Base-by-base conservation (phyloP, 1,139 yeast species). In the Lodderomyces elongisporus region DNA sequence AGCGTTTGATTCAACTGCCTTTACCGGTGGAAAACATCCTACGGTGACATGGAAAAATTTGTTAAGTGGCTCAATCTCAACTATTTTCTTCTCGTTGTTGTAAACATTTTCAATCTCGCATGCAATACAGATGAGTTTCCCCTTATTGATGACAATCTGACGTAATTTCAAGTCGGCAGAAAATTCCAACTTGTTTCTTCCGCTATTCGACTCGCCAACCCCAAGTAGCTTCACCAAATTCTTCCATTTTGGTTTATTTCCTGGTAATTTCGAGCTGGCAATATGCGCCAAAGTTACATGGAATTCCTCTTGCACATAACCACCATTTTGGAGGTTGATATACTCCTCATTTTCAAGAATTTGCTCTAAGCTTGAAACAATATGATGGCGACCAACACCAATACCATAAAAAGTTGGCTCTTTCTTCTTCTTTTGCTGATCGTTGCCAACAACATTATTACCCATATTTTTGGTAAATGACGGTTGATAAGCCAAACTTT, bases 231-330 rank as follows among this genome's bases (percentile, higher is more conserved):
- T 36, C 14, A 40, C 36, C 14, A 56, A 37, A 5, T 40, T 32
- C 22, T 50, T 49, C 62, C 67, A 62, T 23, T 48, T 49, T 32
- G 33, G 33, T 23, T 39, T 38, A n/a, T 45, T 47, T 31, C 53
- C 51, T 27, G 51, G 52, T 20, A 45, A 42, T 3, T 33, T 49
- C 25, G 54, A 59, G 7, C 60, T 53, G 12, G 52, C 48, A 0
- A 52, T 43, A 51, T 91, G 97, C 0, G 78, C 74, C 28, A 89
- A 54, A 0, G 98, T 91, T 1, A 89, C 75, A 52, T 91, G 98
- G 47, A 87, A 83, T 25, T 65, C 69, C 0, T 50, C 35, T 46
- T 81, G 88, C 1, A 81, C 54, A 25, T 79, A 58, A 3, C 58
- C 46, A 0, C 39, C 43, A 0, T 49, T 33, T 28, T 63, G 52